Base-by-base conservation (phyloP, 352 stramenopile species). In the Globisporangium sylvaticum region DNA sequence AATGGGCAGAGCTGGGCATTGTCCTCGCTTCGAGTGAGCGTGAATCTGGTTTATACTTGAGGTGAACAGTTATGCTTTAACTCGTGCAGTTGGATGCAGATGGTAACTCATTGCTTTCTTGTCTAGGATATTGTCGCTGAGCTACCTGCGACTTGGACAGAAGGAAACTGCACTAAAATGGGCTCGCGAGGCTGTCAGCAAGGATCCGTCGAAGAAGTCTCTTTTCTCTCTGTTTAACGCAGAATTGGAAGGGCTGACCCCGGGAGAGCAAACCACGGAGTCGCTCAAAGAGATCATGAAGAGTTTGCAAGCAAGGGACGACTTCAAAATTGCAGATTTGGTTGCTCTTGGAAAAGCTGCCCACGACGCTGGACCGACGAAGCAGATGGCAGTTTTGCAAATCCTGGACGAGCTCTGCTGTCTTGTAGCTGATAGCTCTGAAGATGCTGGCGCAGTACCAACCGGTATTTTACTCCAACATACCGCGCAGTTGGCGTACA, bases 301-400 rank as follows among this genome's bases (percentile, higher is more conserved):
- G 1, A 62, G 75, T 31, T 55, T 92, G 58, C 78, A 74, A 66
- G 34, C 62, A 46, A 69, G 75, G 52, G 80, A 89, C 7, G 86
- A 94, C 67, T 92, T 94, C 59, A 71, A 86, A 32, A 65, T 82
- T 50, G 46, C 78, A 63, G 86, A 94, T 48, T 74, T 92, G 48
- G 58, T 94, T 4, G 75, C 71, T 2, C 75, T 85, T 62, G 83
- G 76, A 56, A 84, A 87, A 56, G 46, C 63, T 27, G 81, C 78
- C 9, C 77, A 68, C 27, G 63, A 64, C 34, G 61, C 68, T 65
- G 72, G 62, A 15, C 27, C 66, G 44, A 62, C 70, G 2, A 75
- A 72, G 37, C 69, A 88, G 53, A 58, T 78, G 63, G 59, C 84
- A 58, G 66, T 77, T 15, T 55, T 87, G 37, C n/a, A 69, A 15